Conservation (phyloP, 768 basidiomycete species). For the Suillus luteus region DNA sequence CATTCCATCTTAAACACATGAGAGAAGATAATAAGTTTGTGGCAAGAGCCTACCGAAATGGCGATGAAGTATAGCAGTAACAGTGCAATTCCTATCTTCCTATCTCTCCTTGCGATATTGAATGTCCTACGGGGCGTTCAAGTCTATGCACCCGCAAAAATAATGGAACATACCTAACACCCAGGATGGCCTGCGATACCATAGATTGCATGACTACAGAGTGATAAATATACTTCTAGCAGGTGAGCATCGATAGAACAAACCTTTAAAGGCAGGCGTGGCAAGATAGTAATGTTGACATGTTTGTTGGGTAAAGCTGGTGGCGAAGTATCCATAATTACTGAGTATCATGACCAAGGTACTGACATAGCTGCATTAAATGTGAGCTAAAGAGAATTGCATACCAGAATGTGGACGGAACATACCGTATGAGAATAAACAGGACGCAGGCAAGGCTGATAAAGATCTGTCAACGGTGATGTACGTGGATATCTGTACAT, state of each 20-base stretch:
- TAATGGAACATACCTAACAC: slow-evolving; percentile 45
- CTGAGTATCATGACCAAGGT: slow-evolving; percentile 49
- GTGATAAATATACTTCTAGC: slow-evolving; percentile 8
- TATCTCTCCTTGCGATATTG: slow-evolving; percentile 55
- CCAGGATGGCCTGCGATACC: slow-evolving; percentile 67
- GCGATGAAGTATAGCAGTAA: slow-evolving; percentile 42
- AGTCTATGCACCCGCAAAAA: not conserved
- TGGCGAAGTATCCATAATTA: slow-evolving; percentile 61
- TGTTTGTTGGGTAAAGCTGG: slow-evolving; percentile 44
- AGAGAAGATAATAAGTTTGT: no score
- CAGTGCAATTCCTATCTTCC: slow-evolving; percentile 41
- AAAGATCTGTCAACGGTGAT: not conserved
- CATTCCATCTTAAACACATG: slow-evolving; percentile 49
- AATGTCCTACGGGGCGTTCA: slow-evolving; percentile 43
- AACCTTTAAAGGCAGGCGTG: slow-evolving; percentile 66
- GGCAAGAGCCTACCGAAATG: slow-evolving; percentile 41
- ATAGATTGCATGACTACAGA: slow-evolving; percentile 58
- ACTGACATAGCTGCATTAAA: slow-evolving; percentile 37
- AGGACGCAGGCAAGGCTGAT: slow-evolving; percentile 32
- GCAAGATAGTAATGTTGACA: slow-evolving; percentile 54
- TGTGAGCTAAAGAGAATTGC: not conserved
- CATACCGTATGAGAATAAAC: slow-evolving; percentile 36
- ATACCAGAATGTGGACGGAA: not conserved
- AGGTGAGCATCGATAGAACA: not conserved
- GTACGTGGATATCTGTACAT: not conserved